Evolutionary conservation across 2,329 filamentous ascomycete genomes (phyloP).

Genomic region (Myriosclerotinia scirpicola): DNA sequence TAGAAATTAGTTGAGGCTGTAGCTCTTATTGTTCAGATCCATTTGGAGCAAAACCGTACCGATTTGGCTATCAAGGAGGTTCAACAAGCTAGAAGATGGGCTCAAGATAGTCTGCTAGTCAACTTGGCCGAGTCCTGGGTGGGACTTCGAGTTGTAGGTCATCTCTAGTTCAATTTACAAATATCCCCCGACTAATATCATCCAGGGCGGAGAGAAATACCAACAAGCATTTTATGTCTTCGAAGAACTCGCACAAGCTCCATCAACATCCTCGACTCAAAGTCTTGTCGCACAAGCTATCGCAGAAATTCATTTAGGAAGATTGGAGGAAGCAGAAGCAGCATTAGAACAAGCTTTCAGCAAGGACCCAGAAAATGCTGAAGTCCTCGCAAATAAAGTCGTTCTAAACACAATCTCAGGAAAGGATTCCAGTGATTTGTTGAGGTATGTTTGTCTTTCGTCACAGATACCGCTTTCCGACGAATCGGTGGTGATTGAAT

Average conservation of each 20-base stretch:
- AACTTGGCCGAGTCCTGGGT: constrained; percentile 97
- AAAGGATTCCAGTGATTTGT: constrained; percentile 64
- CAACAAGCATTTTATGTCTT: constrained; percentile 97
- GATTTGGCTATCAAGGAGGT: constrained; percentile 92
- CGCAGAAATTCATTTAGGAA: constrained; percentile 85
- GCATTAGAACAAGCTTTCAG: constrained; percentile 78
- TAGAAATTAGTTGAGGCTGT: constrained; percentile 65
- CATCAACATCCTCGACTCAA: constrained; percentile 72
- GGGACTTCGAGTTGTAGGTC: constrained; percentile 74
- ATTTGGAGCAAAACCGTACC: constrained; percentile 85
- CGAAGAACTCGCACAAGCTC: constrained; percentile 88
- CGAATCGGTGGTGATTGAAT: background rate
- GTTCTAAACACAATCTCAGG: constrained; percentile 78
- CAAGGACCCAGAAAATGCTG: constrained; percentile 68
- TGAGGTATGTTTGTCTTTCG: constrained; percentile 53
- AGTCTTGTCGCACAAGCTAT: constrained; percentile 86
- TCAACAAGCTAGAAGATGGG: constrained; percentile 82
- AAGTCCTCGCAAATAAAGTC: constrained; percentile 79
- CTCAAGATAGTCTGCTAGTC: constrained; percentile 89
- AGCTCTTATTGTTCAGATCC: constrained; percentile 86
- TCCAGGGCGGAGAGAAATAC: constrained; percentile 87
- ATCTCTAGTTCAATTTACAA: background rate
- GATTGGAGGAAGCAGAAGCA: constrained; percentile 83
- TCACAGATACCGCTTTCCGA: background rate
- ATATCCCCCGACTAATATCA: constrained; percentile 39